A percentile compares a stretch with the other conserved stretches of the same genome.
phyloP scores from a whole-genome alignment of 1,284 basidiomycete species.

The Agroathelia rolfsii region DNA sequence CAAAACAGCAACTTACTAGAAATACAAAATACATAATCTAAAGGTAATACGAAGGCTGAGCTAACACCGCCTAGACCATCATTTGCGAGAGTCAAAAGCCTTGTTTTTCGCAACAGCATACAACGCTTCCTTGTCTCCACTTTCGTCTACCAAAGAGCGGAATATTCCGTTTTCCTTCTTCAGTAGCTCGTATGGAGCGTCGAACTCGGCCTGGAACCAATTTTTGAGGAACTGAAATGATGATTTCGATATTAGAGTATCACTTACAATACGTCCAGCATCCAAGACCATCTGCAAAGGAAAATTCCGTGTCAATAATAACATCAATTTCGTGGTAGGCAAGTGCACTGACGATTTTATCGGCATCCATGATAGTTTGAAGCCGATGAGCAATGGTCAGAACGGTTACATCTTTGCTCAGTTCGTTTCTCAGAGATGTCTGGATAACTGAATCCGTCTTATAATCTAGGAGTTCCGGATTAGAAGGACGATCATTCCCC shows the following conservation, averaged over 20 bases:
- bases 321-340: too few species aligned
- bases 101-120: conserved; percentile 24
- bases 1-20: too few species aligned
- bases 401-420: conserved; percentile 14
- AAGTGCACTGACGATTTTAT: conserved; percentile 11
- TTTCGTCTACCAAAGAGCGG: conserved; percentile 36
- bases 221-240: not conserved
- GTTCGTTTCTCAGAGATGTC: conserved; percentile 14
- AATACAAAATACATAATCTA: too few species aligned
- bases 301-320: too few species aligned
- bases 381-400: conserved; percentile 17
- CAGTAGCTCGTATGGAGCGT: conserved; percentile 42
- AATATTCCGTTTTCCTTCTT: conserved; percentile 33
- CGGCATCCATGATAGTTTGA: conserved; percentile 17
- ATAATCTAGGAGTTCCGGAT: too few species aligned
- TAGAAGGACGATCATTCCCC: too few species aligned
- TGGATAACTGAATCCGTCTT: conserved; percentile 16
- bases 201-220: conserved; percentile 26
- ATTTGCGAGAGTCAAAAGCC: too few species aligned
- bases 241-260: conserved; percentile 16
- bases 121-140: conserved; percentile 25
- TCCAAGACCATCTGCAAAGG: conserved; percentile 28
- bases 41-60: too few species aligned
- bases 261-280: conserved; percentile 24
- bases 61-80: too few species aligned